A percentile compares a stretch with the other conserved stretches of the same genome.
Evolutionary conservation across 192 early-diverging fungal genomes (phyloP).

Genomic region (Diversispora epigaea): DNA sequence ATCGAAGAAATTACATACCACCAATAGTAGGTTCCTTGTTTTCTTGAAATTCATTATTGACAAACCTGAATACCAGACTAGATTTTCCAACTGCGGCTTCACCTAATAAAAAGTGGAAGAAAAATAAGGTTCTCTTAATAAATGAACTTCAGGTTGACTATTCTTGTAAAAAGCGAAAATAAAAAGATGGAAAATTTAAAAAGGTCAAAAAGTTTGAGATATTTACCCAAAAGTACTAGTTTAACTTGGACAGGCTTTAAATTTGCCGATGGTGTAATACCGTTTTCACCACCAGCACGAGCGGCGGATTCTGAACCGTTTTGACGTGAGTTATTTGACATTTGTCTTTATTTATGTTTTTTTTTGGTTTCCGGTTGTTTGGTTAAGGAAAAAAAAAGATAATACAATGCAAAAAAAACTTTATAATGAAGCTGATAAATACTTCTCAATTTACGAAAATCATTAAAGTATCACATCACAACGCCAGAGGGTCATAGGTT

Average conservation of each 20-base stretch:
- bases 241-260: conserved; percentile 92
- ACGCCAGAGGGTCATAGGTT: no score
- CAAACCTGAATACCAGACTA: conserved; percentile 91
- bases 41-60: conserved; percentile 91
- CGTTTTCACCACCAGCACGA: background rate
- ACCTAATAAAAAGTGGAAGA: conserved; percentile 44
- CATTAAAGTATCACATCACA: no score
- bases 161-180: no score
- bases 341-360: background rate
- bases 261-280: background rate
- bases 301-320: background rate
- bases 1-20: conserved; percentile 44
- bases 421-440: no score
- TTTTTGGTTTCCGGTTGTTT: background rate
- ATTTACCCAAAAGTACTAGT: conserved; percentile 84
- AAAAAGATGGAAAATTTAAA: no score
- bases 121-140: no score
- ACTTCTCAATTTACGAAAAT: no score
- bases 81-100: conserved; percentile 99
- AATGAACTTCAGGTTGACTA: no score
- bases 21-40: conserved; percentile 99
- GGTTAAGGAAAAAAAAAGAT: background rate
- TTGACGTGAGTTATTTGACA: conserved; percentile 20
- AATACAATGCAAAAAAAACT: background rate
- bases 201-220: no score